Base-by-base conservation (phyloP, 2,329 filamentous ascomycete genomes). In the Fusarium marasasianum region DNA sequence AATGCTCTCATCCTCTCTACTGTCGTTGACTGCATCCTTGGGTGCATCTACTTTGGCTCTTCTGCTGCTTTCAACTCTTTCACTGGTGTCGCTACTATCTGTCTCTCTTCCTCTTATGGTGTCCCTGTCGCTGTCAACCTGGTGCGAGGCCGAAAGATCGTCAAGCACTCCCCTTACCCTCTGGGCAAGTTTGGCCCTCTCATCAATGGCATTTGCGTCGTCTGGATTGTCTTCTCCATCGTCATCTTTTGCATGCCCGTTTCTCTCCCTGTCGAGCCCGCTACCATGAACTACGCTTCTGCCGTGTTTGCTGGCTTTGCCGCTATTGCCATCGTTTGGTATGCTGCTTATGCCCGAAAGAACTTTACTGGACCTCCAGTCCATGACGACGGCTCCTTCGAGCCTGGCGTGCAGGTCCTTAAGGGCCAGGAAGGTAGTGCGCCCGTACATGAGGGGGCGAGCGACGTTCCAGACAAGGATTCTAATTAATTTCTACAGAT, bases 81-180 rank as follows among this genome's bases (percentile, higher is more conserved):
- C 81, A 95, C 93, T 0, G 92, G 93, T 35, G 92, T 94, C 2
- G 93, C 93, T 3, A 95, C 93, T 9, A 94, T 95, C 79, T 94
- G 92, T 73, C 87, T 95, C 1, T 92, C 90, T 1, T 90, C 91
- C 8, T 94, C 92, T 0, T 95, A 95, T 80, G 92, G 91, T 20
- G 86, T 94, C 22, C 93, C 93, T 1, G 94, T 95, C 62, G 82
- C 94, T 17, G 91, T 95, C 66, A 92, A 88, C 17, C 83, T 95
- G 7, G 76, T 94, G 3, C 89, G 91, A 22, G 87, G 91, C 15
- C 88, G 93, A n/a, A 86, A 88, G 59, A 87, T 90, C 41, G 89
- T 95, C n/a, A 85, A 86, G 57, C 82, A 91, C 75, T 93, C 92
- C 0, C 86, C 88, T 1, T 95, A 89, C 79, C 91, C 91, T 1